Conservation (phyloP, 331 rosid species). For the Rhamnella rubrinervis region DNA sequence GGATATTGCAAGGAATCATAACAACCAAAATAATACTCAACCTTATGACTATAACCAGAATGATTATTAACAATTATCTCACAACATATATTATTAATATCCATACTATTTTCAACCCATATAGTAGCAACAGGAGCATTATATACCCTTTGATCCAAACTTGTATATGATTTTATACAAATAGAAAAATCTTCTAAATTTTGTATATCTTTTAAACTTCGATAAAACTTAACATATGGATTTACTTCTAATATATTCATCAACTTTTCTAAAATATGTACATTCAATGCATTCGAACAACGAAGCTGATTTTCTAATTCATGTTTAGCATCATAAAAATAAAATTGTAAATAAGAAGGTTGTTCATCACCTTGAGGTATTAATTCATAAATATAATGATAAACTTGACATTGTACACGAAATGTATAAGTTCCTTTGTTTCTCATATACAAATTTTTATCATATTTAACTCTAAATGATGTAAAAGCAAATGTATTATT, state of each 20-base stretch:
- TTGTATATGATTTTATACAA: no score
- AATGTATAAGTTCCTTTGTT: background rate
- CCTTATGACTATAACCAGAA: no score
- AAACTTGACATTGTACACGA: background rate
- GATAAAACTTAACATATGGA: background rate
- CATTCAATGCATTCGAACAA: background rate
- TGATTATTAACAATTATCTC: no score
- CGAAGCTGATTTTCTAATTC: background rate
- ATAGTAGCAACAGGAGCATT: no score
- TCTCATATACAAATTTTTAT: background rate
- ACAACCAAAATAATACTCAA: background rate
- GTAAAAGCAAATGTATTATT: background rate
- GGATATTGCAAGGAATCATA: conserved; percentile 5
- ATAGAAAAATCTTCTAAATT: background rate
- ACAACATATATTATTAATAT: no score
- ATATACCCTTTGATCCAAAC: no score
- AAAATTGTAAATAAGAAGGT: background rate
- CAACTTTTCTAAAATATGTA: no score
- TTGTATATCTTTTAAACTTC: no score
- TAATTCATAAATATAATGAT: background rate
- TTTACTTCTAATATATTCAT: background rate
- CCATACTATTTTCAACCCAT: no score
- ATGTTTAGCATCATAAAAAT: background rate
- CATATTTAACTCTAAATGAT: background rate
- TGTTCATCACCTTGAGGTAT: background rate